Conservation (phyloP, 2,329 filamentous ascomycete species). For the Lachnellula cervina region DNA sequence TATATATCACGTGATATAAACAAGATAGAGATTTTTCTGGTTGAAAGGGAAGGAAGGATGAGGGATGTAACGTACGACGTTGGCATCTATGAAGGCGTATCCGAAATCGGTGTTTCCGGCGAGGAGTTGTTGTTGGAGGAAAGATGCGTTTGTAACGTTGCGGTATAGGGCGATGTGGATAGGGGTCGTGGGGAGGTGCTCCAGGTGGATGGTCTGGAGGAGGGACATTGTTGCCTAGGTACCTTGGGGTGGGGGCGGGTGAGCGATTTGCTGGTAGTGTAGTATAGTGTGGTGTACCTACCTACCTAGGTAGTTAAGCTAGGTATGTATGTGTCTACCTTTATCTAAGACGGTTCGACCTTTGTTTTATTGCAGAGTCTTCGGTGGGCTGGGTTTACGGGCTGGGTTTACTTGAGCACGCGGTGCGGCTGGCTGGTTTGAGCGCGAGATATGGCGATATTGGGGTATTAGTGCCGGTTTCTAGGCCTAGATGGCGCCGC, state of each 20-base stretch:
- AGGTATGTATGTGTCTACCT: too few relatives aligned
- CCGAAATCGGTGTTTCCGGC: constrained; percentile 79
- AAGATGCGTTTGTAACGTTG: constrained; percentile 70
- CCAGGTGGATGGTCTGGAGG: constrained; percentile 61
- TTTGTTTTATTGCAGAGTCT: too few relatives aligned
- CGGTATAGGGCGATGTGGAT: constrained; percentile 73
- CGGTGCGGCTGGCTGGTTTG: too few relatives aligned
- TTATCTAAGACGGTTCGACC: too few relatives aligned
- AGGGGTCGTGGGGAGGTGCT: constrained; percentile 67
- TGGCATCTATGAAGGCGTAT: constrained; percentile 89
- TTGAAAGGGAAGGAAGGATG: background rate
- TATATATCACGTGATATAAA: constrained; percentile 10
- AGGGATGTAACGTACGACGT: constrained; percentile 52
- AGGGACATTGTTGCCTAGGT: constrained; percentile 36
- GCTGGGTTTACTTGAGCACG: too few relatives aligned
- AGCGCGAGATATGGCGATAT: too few relatives aligned
- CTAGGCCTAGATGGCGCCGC: too few relatives aligned
- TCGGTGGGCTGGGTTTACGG: too few relatives aligned
- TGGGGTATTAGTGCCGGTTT: too few relatives aligned
- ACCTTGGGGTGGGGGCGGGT: background rate
- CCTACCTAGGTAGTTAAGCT: too few relatives aligned
- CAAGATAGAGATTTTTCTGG: too few relatives aligned
- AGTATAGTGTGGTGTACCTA: too few relatives aligned
- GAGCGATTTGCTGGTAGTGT: constrained; percentile 1
- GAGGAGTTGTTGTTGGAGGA: constrained; percentile 79